These are phyloP conservation scores for Komagataea norvegica DNA, from an alignment of 1,139 yeast species.

Conservation along the genomic window DNA sequence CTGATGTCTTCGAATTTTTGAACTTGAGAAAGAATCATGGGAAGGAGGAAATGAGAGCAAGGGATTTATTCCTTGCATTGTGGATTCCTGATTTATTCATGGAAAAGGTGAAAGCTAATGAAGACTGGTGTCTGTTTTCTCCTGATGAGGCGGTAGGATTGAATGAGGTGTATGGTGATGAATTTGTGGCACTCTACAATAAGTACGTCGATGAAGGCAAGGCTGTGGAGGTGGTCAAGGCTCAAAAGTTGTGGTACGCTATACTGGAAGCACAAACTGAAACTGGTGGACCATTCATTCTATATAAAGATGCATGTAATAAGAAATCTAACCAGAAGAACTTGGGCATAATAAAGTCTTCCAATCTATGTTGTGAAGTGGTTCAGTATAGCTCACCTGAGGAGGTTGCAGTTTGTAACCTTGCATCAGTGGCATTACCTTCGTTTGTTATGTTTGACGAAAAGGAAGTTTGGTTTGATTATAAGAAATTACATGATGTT, in stretches of 20 bases:
- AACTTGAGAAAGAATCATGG: conserved; percentile 89
- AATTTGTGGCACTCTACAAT: conserved; percentile 64
- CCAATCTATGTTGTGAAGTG: conserved; percentile 86
- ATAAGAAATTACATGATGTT: conserved; percentile 63
- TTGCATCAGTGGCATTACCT: conserved; percentile 83
- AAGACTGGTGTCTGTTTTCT: conserved; percentile 79
- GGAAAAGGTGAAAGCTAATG: conserved; percentile 78
- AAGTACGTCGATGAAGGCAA: conserved; percentile 62
- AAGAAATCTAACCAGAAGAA: conserved; percentile 79
- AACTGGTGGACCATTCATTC: conserved; percentile 91
- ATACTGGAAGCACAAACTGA: conserved; percentile 86
- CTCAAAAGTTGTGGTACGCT: conserved; percentile 84
- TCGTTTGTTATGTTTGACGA: conserved; percentile 49
- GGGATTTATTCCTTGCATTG: conserved; percentile 82
- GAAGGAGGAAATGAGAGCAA: conserved; percentile 83
- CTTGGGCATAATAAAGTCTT: conserved; percentile 80
- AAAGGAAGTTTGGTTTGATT: conserved; percentile 45
- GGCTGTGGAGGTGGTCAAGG: conserved; percentile 63
- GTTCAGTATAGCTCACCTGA: conserved; percentile 83
- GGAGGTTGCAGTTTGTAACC: conserved; percentile 87
- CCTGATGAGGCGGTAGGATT: conserved; percentile 87
- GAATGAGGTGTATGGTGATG: conserved; percentile 74
- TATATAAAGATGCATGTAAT: conserved; percentile 86
- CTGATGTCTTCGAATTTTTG: conserved; percentile 76
- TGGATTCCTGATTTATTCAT: conserved; percentile 90